Evolutionary conservation across 1,139 yeast species (phyloP), one percentile per base, ranked within the genome.

Genomic region (Hyphopichia pseudoburtonii): DNA sequence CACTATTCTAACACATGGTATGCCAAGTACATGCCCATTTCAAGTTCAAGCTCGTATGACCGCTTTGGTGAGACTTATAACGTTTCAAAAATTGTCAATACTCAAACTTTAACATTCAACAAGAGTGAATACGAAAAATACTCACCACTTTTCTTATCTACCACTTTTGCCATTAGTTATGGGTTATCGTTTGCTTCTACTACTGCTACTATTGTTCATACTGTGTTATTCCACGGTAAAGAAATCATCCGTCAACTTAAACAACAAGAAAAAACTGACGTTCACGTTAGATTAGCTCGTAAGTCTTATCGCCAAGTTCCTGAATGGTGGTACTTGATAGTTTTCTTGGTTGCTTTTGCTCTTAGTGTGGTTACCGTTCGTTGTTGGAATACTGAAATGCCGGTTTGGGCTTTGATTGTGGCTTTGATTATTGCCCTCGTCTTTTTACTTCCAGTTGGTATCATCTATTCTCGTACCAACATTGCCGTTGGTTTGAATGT

Each of bases 131-230:
- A 83, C 34, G 39, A 52, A 32, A 42, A 52, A 30, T 68, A 68
- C 53, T 82, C 88, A 3, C 66, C 66, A 8, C 69, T 82, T 37
- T 83, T 73, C 57, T 62, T 82, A 41, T 70, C 87, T 5, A 73
- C 86, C n/a, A 73, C 86, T 2, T 79, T 76, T 54, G 78, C 82
- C 12, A 54, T 83, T 17, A 64, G 80, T 10, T 80, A 82, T 49
- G 86, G 86, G 32, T 59, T 79, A 52, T 71, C 81, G 6, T 80
- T 81, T 61, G 88, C 88, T 9, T 62, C 84, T 3, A 71, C 79
- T 43, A 66, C 80, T 12, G 75, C 84, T n/a, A 71, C 82, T 3
- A 51, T 81, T 33, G 62, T 70, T 16, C 85, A 82, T 56, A 70
- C 80, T 19, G 52, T 59, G 23, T 63, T 78, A 30, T 80, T 75